These are phyloP conservation scores for Daldinia concentrica DNA, from an alignment of 495 filamentous ascomycete species.

Conservation along the genomic window DNA sequence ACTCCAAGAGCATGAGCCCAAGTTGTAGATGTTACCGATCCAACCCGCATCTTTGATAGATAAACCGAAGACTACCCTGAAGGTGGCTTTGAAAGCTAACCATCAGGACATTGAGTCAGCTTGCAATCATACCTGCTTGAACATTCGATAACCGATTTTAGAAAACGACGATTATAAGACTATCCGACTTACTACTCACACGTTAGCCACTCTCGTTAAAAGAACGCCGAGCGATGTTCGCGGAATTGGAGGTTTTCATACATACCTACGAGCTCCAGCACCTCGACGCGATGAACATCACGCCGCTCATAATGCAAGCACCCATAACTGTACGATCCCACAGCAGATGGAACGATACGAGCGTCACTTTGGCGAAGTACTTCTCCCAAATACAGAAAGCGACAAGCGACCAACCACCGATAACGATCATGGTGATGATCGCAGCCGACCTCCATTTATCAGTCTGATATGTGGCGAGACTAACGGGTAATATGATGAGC, in stretches of 20 bases:
- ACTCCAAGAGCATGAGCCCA: conserved; percentile 56
- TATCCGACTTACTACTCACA: not conserved
- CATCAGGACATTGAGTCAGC: not conserved
- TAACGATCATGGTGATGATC: conserved; percentile 66
- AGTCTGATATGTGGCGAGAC: conserved; percentile 43
- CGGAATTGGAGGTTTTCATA: not conserved
- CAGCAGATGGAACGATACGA: conserved; percentile 61
- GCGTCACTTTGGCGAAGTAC: conserved; percentile 60
- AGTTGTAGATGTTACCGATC: conserved; percentile 54
- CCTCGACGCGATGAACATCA: not conserved
- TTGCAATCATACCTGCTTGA: not conserved
- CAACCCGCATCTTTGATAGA: conserved; percentile 55
- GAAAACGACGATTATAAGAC: not conserved
- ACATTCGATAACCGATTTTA: not conserved
- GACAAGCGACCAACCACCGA: conserved; percentile 63
- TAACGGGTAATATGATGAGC: no score
- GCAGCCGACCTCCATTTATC: conserved; percentile 57
- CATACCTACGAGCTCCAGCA: conserved; percentile 58
- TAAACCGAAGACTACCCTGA: conserved; percentile 64
- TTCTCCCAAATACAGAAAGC: conserved; percentile 67
- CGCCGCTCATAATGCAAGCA: conserved; percentile 59
- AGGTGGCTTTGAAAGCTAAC: conserved; percentile 59
- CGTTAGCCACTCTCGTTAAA: not conserved
- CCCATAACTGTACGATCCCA: conserved; percentile 63
- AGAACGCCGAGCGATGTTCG: no score